These are phyloP conservation scores for Penicillium rolfsii DNA, from an alignment of 2,329 filamentous ascomycete species.

Conservation along the genomic window DNA sequence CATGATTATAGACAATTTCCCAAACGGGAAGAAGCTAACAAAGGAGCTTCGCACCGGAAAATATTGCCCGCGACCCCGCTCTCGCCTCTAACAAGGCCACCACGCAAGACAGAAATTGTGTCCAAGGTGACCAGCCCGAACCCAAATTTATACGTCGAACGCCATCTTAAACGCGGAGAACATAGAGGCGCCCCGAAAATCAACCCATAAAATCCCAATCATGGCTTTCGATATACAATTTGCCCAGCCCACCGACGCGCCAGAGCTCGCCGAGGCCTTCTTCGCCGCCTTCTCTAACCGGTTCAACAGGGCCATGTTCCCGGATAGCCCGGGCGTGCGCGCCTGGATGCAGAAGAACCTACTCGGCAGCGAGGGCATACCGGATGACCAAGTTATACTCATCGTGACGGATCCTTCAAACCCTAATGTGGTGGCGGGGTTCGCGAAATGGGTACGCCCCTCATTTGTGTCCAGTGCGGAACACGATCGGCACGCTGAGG, in stretches of 20 bases:
- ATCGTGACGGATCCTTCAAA: slow-evolving; percentile 16
- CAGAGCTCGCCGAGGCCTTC: slow-evolving; percentile 27
- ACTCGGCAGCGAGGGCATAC: neutral
- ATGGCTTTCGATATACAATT: slow-evolving; percentile 25
- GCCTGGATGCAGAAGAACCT: slow-evolving; percentile 23
- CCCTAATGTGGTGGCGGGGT: slow-evolving; percentile 21
- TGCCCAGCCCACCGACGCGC: slow-evolving; percentile 23
- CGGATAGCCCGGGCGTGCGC: slow-evolving; percentile 28
- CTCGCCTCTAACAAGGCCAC: neutral
- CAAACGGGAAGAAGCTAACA: neutral
- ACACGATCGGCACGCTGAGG: slow-evolving; percentile 10
- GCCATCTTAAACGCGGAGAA: too few species aligned
- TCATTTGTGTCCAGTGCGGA: slow-evolving; percentile 5
- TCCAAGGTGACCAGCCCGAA: neutral
- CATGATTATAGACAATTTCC: too few species aligned
- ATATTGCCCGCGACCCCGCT: neutral
- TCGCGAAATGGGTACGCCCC: slow-evolving; percentile 33
- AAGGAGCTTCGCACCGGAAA: neutral
- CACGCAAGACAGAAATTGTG: neutral
- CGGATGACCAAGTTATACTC: slow-evolving; percentile 19
- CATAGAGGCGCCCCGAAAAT: too few species aligned
- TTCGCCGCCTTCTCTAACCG: slow-evolving; percentile 28
- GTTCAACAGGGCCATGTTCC: slow-evolving; percentile 31
- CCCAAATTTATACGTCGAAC: neutral
- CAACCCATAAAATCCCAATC: neutral